Percentiles rank a stretch among this genome's conserved stretches.
phyloP scores from a whole-genome alignment of 2,329 filamentous ascomycete genomes.

The Davidsoniella neocaledoniae region DNA sequence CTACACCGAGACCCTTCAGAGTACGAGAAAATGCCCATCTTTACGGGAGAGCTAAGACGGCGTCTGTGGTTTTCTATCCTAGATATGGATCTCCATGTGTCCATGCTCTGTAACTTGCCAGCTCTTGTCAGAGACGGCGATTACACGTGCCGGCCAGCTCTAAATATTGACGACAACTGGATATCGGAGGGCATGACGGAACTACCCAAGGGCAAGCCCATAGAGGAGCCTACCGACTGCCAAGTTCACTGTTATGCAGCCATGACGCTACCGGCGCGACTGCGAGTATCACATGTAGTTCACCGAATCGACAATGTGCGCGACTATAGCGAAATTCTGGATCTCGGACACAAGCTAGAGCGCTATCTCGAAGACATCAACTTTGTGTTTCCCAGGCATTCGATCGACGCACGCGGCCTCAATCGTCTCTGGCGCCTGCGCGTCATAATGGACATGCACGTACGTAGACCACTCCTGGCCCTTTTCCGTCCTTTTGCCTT shows the following conservation, averaged over 20 bases:
- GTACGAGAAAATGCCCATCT: slow-evolving; percentile 32
- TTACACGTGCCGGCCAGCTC: slow-evolving; percentile 34
- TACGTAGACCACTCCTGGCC: slow-evolving; percentile 33
- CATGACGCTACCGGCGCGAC: slow-evolving; percentile 31
- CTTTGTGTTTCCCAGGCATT: slow-evolving; percentile 31
- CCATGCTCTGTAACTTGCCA: slow-evolving; percentile 34
- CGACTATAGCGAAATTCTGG: slow-evolving; percentile 36
- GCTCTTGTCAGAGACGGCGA: slow-evolving; percentile 34
- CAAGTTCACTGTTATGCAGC: slow-evolving; percentile 38
- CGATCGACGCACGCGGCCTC: slow-evolving; percentile 26
- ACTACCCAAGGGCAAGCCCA: slow-evolving; percentile 30
- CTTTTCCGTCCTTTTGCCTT: slow-evolving; percentile 39
- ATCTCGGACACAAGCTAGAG: slow-evolving; percentile 36
- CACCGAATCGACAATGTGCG: slow-evolving; percentile 33
- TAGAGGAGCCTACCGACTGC: slow-evolving; percentile 35
- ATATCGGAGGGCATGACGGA: slow-evolving; percentile 30
- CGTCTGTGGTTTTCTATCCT: slow-evolving; percentile 39
- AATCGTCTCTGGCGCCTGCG: slow-evolving; percentile 35
- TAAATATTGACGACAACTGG: slow-evolving; percentile 36
- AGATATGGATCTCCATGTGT: slow-evolving; percentile 39
- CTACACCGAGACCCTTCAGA: slow-evolving; percentile 40
- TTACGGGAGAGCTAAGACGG: slow-evolving; percentile 36
- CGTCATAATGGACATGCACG: slow-evolving; percentile 36
- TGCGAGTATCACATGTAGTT: slow-evolving; percentile 32
- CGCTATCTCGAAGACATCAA: slow-evolving; percentile 37